phyloP scores from a whole-genome alignment of 208 protist species.

The Porcisia deanei region DNA sequence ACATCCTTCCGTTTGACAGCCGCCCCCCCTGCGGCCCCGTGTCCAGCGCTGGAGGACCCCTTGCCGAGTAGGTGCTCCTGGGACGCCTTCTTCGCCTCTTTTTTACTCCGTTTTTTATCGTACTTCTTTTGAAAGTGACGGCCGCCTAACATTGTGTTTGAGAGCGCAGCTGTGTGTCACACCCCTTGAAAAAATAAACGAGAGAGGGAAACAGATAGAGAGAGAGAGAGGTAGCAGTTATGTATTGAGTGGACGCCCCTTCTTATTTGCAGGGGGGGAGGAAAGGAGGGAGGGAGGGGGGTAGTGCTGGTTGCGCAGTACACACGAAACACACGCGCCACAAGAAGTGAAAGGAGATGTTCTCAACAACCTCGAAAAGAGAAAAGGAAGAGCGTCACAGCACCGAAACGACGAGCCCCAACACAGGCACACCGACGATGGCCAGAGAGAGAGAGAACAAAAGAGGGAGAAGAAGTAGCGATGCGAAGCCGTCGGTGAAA shows the following conservation, averaged over 20 bases:
- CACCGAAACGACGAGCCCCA: too few relatives aligned
- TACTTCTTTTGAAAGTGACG: conserved; percentile 71
- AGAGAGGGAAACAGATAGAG: too few relatives aligned
- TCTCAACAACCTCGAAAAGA: too few relatives aligned
- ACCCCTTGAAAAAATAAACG: background rate
- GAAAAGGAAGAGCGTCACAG: too few relatives aligned
- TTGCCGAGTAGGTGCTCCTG: conserved; percentile 7
- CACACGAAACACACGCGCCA: too few relatives aligned
- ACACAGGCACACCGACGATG: too few relatives aligned
- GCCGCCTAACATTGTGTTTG: conserved; percentile 58
- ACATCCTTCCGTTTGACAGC: conserved; percentile 27
- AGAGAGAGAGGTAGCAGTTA: background rate
- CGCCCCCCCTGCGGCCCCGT: background rate
- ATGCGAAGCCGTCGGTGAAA: too few relatives aligned
- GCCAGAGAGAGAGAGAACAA: background rate
- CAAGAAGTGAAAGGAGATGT: too few relatives aligned
- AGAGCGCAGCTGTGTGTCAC: background rate
- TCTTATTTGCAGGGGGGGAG: too few relatives aligned
- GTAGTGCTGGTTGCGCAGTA: too few relatives aligned
- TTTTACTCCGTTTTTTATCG: conserved; percentile 66
- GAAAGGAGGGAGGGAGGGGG: too few relatives aligned
- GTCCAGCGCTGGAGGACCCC: background rate
- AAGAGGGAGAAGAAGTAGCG: background rate
- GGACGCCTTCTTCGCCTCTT: conserved; percentile 44
- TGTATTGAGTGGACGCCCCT: background rate